Evolutionary conservation across 306 rosid species (phyloP).

Genomic region (Vachellia pachyceras): DNA sequence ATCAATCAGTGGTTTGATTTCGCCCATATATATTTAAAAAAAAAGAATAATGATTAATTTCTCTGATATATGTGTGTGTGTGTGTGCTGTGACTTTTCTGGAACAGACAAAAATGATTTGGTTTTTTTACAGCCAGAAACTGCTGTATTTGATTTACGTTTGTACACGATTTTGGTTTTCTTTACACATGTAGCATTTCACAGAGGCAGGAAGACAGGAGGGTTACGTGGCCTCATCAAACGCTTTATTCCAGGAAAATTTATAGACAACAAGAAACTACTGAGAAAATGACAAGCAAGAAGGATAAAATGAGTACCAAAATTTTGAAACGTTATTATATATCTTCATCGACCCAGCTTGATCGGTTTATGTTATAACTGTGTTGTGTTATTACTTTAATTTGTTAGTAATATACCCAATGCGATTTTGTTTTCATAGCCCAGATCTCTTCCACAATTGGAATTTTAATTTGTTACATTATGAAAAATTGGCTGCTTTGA

Average conservation of each 20-base stretch:
- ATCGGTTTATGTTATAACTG: too few relatives aligned
- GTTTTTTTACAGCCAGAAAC: neutral
- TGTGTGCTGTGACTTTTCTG: neutral
- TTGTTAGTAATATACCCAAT: too few relatives aligned
- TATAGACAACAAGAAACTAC: too few relatives aligned
- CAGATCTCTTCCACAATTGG: too few relatives aligned
- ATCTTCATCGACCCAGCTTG: too few relatives aligned
- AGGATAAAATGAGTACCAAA: too few relatives aligned
- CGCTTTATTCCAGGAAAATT: neutral
- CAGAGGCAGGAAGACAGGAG: too few relatives aligned
- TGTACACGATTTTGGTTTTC: slow-evolving; percentile 26
- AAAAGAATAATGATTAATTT: neutral
- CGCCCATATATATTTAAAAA: neutral
- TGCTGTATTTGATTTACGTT: neutral
- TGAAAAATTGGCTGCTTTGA: too few relatives aligned
- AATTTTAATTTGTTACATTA: too few relatives aligned
- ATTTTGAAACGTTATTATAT: neutral
- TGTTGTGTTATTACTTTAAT: too few relatives aligned
- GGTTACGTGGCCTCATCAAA: slow-evolving; percentile 1
- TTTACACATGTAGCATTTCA: neutral
- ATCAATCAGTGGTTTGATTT: slow-evolving; percentile 22
- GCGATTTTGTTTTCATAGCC: too few relatives aligned
- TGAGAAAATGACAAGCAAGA: too few relatives aligned
- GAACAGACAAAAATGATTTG: neutral
- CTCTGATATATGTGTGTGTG: neutral